Percentiles rank a stretch among this genome's conserved stretches.
These are phyloP conservation scores for Tagetes erecta DNA, from an alignment of 129 eudicot species.

Conservation along the genomic window DNA sequence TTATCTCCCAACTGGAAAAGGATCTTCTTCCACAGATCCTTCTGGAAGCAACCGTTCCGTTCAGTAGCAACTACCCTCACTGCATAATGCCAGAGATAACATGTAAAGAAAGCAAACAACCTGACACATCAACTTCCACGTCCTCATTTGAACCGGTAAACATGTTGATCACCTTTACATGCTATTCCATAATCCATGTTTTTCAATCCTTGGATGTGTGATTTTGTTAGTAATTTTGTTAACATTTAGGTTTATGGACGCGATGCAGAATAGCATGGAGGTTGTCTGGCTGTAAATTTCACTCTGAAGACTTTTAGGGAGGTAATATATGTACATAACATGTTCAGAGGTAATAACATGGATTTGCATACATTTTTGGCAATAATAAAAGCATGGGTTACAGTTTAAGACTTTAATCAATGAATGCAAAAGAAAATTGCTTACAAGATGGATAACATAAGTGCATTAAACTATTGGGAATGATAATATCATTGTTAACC, in stretches of 20 bases:
- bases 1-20: constrained; percentile 60
- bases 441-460: constrained; percentile 16
- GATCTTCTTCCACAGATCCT: constrained; percentile 31
- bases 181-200: background rate
- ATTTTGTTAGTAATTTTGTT: constrained; percentile 7
- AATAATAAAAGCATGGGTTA: constrained; percentile 30
- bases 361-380: constrained; percentile 29
- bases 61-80: constrained; percentile 29
- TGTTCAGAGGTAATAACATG: constrained; percentile 28
- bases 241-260: constrained; percentile 6
- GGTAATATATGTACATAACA: constrained; percentile 25
- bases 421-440: constrained; percentile 2
- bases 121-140: constrained; percentile 5
- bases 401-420: constrained; percentile 28
- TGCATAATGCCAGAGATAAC: constrained; percentile 17
- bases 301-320: constrained; percentile 9
- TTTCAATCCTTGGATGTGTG: background rate
- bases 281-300: constrained; percentile 22
- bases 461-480: constrained; percentile 18
- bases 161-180: background rate
- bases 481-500: constrained; percentile 16
- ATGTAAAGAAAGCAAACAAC: background rate
- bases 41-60: constrained; percentile 30
- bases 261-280: constrained; percentile 28
- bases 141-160: background rate